Evolutionary conservation across 805 yeast genomes (phyloP).

Genomic region (Metschnikowia aberdeeniae): DNA sequence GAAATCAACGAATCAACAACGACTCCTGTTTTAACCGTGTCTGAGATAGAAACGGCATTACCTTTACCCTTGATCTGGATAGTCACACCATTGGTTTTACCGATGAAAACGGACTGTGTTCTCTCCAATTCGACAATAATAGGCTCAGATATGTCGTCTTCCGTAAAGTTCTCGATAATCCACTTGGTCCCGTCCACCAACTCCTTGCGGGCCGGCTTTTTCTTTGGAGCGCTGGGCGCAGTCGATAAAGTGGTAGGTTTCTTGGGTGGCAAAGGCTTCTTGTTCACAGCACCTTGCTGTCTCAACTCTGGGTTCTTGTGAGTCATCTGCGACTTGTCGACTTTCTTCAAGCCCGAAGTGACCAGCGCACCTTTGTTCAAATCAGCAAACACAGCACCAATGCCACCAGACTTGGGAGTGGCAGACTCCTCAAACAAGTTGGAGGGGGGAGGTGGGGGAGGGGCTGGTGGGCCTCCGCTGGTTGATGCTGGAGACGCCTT

Average conservation of each 20-base stretch:
- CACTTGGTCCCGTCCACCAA: slow-evolving; percentile 78
- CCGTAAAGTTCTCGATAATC: slow-evolving; percentile 78
- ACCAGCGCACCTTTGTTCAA: slow-evolving; percentile 80
- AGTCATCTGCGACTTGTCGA: slow-evolving; percentile 89
- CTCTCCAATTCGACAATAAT: slow-evolving; percentile 72
- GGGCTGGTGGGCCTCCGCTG: slow-evolving; percentile 62
- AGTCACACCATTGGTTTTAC: slow-evolving; percentile 69
- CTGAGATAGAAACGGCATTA: slow-evolving; percentile 78
- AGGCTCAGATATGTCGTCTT: slow-evolving; percentile 43
- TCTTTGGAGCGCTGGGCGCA: slow-evolving; percentile 40
- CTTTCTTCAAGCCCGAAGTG: slow-evolving; percentile 84
- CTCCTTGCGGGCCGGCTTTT: slow-evolving; percentile 52
- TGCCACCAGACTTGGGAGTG: slow-evolving; percentile 40
- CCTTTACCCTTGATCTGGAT: slow-evolving; percentile 87
- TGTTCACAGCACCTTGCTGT: slow-evolving; percentile 42
- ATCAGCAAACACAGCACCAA: slow-evolving; percentile 89
- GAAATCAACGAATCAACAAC: slow-evolving; percentile 82
- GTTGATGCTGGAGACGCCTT: slow-evolving; percentile 35
- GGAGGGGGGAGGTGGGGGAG: slow-evolving; percentile 86
- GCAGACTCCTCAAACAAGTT: slow-evolving; percentile 48
- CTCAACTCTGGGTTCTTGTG: slow-evolving; percentile 87
- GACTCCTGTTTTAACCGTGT: slow-evolving; percentile 67
- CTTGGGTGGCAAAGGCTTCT: slow-evolving; percentile 76
- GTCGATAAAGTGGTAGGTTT: slow-evolving; percentile 63
- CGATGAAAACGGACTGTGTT: slow-evolving; percentile 87